Evolutionary conservation across 352 stramenopile genomes (phyloP), one percentile per base, ranked within the genome.

Genomic region (Phytophthora chlamydospora): DNA sequence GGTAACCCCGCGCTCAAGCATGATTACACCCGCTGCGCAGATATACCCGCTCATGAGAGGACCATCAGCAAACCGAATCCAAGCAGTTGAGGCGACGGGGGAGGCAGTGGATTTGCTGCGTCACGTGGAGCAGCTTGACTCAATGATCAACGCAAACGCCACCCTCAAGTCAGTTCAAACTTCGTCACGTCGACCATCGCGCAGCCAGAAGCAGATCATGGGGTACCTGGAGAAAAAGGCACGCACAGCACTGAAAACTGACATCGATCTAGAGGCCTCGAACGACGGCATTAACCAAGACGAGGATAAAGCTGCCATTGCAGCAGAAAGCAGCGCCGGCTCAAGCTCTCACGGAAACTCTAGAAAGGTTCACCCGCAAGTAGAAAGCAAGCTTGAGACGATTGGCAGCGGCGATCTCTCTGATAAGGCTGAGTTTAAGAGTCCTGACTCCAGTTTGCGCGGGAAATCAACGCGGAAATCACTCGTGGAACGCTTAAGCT

Each of bases 81-180:
- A 40, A 24, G 42, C 55, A 12, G 52, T 52, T 8, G 49, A 62
- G 50, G 27, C 50, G 53, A 45, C 19, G 4, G 68, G 58, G 4
- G 67, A 73, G 19, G 73, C 57, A 41, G 51, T 78, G 24, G 4
- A 29, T 29, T 29, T 29, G 16, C 42, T 83, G 6, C 70, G 75
- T 32, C 60, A 69, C n/a, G 68, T 83, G 5, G 64, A 80, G 49
- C 68, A 75, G 33, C 46, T 83, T 47, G 75, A 83, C 34, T 69
- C 72, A 1, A 40, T 76, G 4, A 77, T 77, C 29, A 83, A 83
- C 36, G 75, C 71, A 12, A 70, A 43, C 11, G 62, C 62, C 32
- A 70, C 54, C 13, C 55, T 65, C 19, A 65, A 57, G 52, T 54
- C 48, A 6, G 14, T 56, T 35, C 10, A 48, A 47, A 32, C 46